Conservation (phyloP, 352 stramenopile genomes). For the Globisporangium barbulae region DNA sequence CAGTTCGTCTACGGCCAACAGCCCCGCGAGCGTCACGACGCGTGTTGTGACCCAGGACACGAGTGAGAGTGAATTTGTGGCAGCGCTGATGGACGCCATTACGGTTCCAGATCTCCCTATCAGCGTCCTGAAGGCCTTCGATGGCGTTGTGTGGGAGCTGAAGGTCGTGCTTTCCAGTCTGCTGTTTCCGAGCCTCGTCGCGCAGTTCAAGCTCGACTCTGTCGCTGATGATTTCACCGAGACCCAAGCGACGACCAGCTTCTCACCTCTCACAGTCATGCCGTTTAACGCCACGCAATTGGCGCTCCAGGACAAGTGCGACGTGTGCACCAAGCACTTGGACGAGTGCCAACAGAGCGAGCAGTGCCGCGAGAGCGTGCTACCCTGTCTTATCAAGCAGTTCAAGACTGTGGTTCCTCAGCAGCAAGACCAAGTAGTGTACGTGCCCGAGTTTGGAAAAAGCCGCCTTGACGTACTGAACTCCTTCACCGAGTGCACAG, state of each 20-base stretch:
- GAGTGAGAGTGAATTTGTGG: not conserved
- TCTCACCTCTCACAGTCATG: slow-evolving; percentile 7
- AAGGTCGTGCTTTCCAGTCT: slow-evolving; percentile 11
- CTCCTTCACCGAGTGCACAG: not conserved
- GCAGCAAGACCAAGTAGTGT: not conserved
- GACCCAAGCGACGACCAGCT: not conserved
- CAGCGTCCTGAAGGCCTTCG: slow-evolving; percentile 6
- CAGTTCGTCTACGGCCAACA: not conserved
- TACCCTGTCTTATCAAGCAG: slow-evolving; percentile 8
- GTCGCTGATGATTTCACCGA: not conserved
- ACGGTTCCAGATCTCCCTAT: not conserved
- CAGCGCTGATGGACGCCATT: not conserved
- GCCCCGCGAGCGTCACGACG: not conserved
- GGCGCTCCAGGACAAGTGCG: not conserved
- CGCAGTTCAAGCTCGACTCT: slow-evolving; percentile 8
- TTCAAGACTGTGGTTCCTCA: not conserved
- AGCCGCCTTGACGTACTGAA: slow-evolving; percentile 1
- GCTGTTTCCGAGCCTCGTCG: slow-evolving; percentile 11
- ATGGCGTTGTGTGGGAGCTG: slow-evolving; percentile 1
- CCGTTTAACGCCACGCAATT: slow-evolving; percentile 7
- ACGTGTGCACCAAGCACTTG: not conserved
- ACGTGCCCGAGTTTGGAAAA: slow-evolving; percentile 1
- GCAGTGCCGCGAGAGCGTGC: slow-evolving; percentile 5
- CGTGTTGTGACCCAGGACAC: not conserved
- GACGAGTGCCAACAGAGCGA: slow-evolving; percentile 7